These are phyloP conservation scores for Pichia sp. DNA, from an alignment of 1,139 yeast genomes.

Conservation along the genomic window DNA sequence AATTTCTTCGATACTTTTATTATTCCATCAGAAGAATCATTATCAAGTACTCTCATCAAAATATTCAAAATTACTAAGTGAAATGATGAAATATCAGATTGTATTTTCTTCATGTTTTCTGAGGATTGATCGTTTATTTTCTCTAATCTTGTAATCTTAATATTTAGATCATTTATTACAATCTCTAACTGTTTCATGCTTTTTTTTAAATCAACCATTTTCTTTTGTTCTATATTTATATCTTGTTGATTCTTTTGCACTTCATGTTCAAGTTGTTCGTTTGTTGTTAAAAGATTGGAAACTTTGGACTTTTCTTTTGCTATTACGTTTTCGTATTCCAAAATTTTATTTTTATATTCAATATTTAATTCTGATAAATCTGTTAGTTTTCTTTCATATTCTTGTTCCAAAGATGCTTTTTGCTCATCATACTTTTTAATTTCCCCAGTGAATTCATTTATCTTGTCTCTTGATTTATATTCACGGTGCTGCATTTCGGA, in stretches of 20 bases:
- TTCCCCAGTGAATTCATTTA: constrained; percentile 27
- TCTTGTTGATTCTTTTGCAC: neutral
- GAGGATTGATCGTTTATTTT: neutral
- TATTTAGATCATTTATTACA: neutral
- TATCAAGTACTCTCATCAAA: constrained; percentile 8
- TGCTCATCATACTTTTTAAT: constrained; percentile 31
- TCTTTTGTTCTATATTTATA: neutral
- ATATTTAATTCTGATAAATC: constrained; percentile 2
- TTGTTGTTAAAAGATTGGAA: neutral
- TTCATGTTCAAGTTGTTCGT: constrained; percentile 1
- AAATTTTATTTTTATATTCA: constrained; percentile 24
- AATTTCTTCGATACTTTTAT: constrained; percentile 4
- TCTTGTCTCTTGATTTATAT: constrained; percentile 37
- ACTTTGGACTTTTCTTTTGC: neutral
- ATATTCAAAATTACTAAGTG: constrained; percentile 4
- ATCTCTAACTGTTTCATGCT: neutral
- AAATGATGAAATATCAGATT: neutral
- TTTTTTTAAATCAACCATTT: neutral
- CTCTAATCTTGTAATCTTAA: neutral
- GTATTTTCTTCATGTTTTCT: neutral
- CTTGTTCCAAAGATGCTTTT: constrained; percentile 35
- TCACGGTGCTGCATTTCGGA: neutral
- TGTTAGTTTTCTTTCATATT: neutral
- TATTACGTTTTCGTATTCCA: constrained; percentile 9
- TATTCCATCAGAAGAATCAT: constrained; percentile 5